Conservation (phyloP, 202 grass and related monocot genomes). For the Hordeum pubiflorum region DNA sequence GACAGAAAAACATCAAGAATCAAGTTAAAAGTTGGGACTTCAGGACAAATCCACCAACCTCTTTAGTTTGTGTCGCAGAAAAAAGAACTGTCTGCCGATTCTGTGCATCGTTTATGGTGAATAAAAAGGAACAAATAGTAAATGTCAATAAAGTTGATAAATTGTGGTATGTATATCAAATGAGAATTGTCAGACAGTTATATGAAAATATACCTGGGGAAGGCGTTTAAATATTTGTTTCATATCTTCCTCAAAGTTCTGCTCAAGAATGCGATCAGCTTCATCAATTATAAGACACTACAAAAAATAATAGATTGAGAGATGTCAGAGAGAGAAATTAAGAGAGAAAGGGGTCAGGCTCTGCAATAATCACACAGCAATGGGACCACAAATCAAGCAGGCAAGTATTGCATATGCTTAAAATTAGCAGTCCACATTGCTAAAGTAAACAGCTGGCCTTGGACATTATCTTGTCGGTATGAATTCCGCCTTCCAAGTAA, state of each 20-base stretch:
- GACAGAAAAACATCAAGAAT: not conserved
- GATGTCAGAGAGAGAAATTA: not conserved
- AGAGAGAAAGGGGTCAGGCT: not conserved
- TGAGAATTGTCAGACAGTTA: not conserved
- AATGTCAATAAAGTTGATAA: conserved; percentile 6
- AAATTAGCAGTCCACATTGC: not conserved
- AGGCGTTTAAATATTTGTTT: conserved; percentile 97
- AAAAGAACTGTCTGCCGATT: conserved; percentile 95
- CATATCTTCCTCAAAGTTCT: conserved; percentile 99
- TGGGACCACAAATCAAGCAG: not conserved
- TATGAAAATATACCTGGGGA: conserved; percentile 51
- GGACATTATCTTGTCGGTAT: not conserved
- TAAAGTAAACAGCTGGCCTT: not conserved
- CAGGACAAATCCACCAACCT: conserved; percentile 45
- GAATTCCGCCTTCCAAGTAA: not conserved
- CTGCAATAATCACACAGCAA: not conserved
- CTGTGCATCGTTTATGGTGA: conserved; percentile 29
- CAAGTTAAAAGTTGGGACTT: not conserved
- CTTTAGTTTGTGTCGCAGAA: conserved; percentile 82
- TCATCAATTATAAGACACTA: conserved; percentile 98
- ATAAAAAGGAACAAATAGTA: conserved; percentile 1
- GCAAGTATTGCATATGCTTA: not conserved
- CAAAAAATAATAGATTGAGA: conserved; percentile 17
- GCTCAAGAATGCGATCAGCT: conserved; percentile 90
- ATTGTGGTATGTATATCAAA: not conserved